Evolutionary conservation across 495 filamentous ascomycete genomes (phyloP).

Genomic region (Daldinia caldariorum): DNA sequence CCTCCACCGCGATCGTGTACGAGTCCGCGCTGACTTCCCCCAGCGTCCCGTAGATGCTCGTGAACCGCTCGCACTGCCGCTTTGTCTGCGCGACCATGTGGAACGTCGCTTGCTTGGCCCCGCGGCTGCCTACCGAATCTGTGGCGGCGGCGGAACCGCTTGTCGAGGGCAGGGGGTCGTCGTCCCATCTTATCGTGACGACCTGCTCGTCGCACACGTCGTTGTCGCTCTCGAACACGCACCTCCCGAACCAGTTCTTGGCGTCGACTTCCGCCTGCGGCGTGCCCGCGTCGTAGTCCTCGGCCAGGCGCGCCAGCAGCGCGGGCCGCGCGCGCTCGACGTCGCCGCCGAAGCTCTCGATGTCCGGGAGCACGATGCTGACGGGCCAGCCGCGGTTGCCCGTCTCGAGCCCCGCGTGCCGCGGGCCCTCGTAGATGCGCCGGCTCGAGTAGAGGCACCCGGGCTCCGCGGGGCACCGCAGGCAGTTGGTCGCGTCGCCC

Average conservation of each 20-base stretch:
- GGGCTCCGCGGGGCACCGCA: conserved; percentile 74
- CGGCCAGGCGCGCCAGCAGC: conserved; percentile 63
- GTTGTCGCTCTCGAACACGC: conserved; percentile 93
- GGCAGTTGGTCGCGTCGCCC: conserved; percentile 84
- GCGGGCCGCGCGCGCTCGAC: conserved; percentile 51
- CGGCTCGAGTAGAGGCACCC: conserved; percentile 85
- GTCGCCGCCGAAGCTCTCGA: conserved; percentile 72
- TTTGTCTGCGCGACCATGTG: conserved; percentile 95
- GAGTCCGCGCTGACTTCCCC: conserved; percentile 89
- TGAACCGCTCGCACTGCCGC: conserved; percentile 83
- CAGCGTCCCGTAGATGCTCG: conserved; percentile 80
- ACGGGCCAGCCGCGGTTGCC: conserved; percentile 82
- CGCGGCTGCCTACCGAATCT: conserved; percentile 55
- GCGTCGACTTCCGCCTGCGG: conserved; percentile 65
- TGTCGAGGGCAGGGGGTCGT: conserved; percentile 57
- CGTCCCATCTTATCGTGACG: conserved; percentile 87
- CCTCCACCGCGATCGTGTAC: conserved; percentile 67
- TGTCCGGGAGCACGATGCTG: conserved; percentile 87
- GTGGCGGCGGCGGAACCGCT: background rate
- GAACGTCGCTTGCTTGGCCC: conserved; percentile 85
- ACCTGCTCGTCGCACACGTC: conserved; percentile 91
- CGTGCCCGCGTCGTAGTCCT: conserved; percentile 73
- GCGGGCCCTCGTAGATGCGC: conserved; percentile 74
- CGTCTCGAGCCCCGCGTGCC: conserved; percentile 56
- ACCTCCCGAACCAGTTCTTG: conserved; percentile 88